Evolutionary conservation across 2,329 filamentous ascomycete genomes (phyloP), one percentile per base, ranked within the genome.

Genomic region (Pseudocercospora fijiensis): DNA sequence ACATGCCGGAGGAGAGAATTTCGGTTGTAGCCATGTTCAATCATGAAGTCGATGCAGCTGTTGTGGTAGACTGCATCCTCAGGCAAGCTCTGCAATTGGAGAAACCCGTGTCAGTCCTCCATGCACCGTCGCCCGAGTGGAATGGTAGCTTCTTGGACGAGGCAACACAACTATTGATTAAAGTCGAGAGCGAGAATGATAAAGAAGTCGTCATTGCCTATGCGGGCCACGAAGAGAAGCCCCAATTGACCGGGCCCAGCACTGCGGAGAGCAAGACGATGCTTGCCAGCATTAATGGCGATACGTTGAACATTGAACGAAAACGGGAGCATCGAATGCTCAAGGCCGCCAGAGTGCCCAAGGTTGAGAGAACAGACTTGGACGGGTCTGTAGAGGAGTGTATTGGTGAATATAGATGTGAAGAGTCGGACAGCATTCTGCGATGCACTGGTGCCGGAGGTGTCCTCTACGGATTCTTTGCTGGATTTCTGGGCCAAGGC

Each of bases 21-120:
- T 79, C 78, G 2, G 73, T 81, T 9, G 72, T 82, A 0, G 76
- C 76, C 4, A 53, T 81, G 62, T 75, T 79, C 62, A 81, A 82
- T 52, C 74, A 78, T 49, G 77, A 80, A 43, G 69, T 64, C 7
- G 69, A 74, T 60, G 70, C 74, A 13, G 66, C 58, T 4, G 67
- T 24, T 4, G 73, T 74, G 1, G 71, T 70, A 5, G 69, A 74
- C 6, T 65, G 75, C 20, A 69, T 79, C 1, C 61, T 80, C 11
- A 71, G 76, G 57, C 69, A 67, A 5, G 55, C 77, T 0, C 57
- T 80, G 5, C 22, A 62, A 16, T 18, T 58, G 62, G n/a, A 52
- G 70, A 6, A 65, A 70, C 6, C 73, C 71, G 58, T 70, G 20
- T 2, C 66, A 57, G 43, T 43, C 51, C 1, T 52, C 26, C 22